These are phyloP conservation scores for Albifimbria verrucaria DNA, from an alignment of 2,329 filamentous ascomycete species.

Conservation along the genomic window DNA sequence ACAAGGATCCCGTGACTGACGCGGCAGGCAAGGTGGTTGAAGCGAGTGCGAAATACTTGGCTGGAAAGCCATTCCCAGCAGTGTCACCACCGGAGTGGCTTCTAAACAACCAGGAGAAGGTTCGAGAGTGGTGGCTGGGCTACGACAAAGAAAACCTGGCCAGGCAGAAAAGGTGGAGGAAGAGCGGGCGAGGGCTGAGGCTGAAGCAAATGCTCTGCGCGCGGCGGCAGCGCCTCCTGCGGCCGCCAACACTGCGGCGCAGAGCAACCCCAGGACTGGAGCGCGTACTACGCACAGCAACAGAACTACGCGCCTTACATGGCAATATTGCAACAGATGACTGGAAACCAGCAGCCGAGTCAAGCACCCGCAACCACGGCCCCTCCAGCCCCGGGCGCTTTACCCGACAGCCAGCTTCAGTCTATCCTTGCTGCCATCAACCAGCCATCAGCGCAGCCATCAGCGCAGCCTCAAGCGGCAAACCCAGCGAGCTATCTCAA, in stretches of 20 bases:
- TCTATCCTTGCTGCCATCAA: conserved; percentile 41
- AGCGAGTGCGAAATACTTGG: conserved; percentile 36
- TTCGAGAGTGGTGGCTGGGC: conserved; percentile 51
- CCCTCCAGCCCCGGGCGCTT: conserved; percentile 14
- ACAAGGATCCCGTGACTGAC: conserved; percentile 40
- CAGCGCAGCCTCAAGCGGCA: conserved; percentile 12
- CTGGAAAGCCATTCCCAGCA: conserved; percentile 45
- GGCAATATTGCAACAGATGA: conserved; percentile 38
- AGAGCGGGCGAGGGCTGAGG: conserved; percentile 29
- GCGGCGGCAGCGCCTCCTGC: conserved; percentile 15
- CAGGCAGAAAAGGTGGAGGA: conserved; percentile 37
- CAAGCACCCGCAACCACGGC: conserved; percentile 18
- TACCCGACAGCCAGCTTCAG: conserved; percentile 37
- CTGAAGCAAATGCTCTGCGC: conserved; percentile 27
- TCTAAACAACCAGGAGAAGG: conserved; percentile 39
- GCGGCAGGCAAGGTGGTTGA: conserved; percentile 41
- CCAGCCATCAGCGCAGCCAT: conserved; percentile 24
- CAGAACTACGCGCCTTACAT: conserved; percentile 40
- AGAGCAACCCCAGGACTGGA: conserved; percentile 30
- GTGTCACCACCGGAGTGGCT: conserved; percentile 52
- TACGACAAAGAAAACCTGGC: conserved; percentile 37
- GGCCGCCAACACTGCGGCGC: conserved; percentile 15
- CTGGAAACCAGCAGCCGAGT: conserved; percentile 25
- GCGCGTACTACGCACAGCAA: conserved; percentile 38
- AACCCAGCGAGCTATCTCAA: conserved; percentile 25